Conservation (phyloP, 345 rosid species). For the Eucalyptus curtisii region DNA sequence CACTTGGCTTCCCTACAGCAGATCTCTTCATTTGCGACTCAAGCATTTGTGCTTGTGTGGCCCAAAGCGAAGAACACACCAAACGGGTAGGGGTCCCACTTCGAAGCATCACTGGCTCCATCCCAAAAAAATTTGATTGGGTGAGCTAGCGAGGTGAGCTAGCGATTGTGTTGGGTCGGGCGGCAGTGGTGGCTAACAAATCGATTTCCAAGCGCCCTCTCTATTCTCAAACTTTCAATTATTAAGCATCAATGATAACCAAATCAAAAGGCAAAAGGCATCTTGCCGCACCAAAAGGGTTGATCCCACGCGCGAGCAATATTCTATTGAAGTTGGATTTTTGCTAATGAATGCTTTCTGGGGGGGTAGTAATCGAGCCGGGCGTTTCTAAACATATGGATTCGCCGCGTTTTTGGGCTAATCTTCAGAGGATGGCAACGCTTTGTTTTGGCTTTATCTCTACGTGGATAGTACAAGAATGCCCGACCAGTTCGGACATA, state of each 20-base stretch:
- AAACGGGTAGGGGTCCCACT: neutral
- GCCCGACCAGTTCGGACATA: neutral
- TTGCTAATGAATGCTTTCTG: neutral
- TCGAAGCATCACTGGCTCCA: neutral
- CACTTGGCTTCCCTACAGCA: fast-evolving
- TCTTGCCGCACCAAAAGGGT: neutral
- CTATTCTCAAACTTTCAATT: neutral
- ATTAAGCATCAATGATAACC: neutral
- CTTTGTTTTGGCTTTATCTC: neutral
- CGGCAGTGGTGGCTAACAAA: fast-evolving
- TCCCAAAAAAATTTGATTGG: neutral
- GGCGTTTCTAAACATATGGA: neutral
- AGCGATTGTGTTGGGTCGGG: neutral
- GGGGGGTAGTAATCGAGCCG: neutral
- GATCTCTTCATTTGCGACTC: neutral
- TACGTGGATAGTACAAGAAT: neutral
- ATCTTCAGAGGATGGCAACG: neutral
- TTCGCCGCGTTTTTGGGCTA: neutral
- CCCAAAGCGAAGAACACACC: neutral
- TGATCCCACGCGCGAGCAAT: neutral
- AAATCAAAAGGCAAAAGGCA: neutral
- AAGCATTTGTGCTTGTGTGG: neutral
- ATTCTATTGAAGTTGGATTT: neutral
- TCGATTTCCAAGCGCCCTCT: neutral
- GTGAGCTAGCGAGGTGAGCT: neutral